Conservation (phyloP, 192 early-diverging fungal species). For the Coemansia interrupta region DNA sequence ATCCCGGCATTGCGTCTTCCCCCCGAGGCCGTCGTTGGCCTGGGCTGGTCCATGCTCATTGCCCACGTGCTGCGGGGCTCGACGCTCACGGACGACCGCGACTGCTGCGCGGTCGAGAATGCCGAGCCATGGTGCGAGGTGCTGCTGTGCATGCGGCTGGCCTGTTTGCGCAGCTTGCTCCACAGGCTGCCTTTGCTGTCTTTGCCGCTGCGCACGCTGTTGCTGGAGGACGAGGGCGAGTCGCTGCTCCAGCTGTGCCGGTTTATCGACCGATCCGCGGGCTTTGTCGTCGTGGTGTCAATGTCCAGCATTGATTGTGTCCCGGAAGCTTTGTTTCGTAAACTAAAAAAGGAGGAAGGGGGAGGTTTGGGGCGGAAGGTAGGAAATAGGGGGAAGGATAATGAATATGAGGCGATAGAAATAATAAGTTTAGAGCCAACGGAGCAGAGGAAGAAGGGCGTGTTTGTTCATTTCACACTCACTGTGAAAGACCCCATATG, state of each 20-base stretch:
- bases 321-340: not conserved
- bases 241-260: constrained; percentile 53
- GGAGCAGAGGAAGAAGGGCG: not conserved
- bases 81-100: not conserved
- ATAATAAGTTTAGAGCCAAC: not conserved
- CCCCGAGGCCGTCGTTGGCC: not conserved
- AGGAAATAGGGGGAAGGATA: not conserved
- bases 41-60: constrained; percentile 3
- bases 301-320: constrained; percentile 24
- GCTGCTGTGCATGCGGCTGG: constrained; percentile 25
- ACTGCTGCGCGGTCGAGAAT: not conserved
- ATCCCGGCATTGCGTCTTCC: not conserved
- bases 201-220: constrained; percentile 29
- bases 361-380: not conserved
- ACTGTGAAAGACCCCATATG: not conserved
- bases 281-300: constrained; percentile 6
- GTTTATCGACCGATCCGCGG: constrained; percentile 11
- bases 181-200: constrained; percentile 26
- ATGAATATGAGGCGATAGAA: constrained; percentile 4
- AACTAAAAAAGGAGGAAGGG: not conserved
- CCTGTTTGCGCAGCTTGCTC: constrained; percentile 43
- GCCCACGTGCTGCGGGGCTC: not conserved
- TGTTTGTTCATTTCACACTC: not conserved
- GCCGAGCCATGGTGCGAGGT: not conserved
- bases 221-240: constrained; percentile 37